Base-by-base conservation (phyloP, 2,329 filamentous ascomycete genomes). In the Talaromyces sp. region DNA sequence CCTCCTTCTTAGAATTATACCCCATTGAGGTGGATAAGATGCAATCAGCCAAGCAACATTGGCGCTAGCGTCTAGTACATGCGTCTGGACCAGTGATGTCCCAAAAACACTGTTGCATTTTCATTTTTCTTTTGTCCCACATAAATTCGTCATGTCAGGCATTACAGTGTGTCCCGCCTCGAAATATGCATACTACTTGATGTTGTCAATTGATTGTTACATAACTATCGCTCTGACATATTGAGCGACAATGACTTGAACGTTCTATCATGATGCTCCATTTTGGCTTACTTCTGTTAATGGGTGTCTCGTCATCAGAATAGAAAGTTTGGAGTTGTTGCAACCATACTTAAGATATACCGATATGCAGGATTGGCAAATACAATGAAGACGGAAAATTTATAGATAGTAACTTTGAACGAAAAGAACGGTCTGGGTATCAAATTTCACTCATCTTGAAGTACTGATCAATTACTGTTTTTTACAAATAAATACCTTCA, bases 41-140 rank as follows among this genome's bases (percentile, higher is more conserved):
- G 27, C 27, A 31, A 33, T 33, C 24, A n/a, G 48, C 27, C 48
- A n/a, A 24, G 22, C 31, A 41, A 19, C 59, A 52, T 45, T 37
- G 61, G 61, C 39, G 61, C 61, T n/a, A 63, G 61, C 61, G 48
- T 27, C 61, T 33, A 16, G 19, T 43, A 11, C 13, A 47, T 39
- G 35, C 54, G 24, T 47, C 48, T 52, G 48, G 7, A 33, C 35
- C 43, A 41, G 35, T 33, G 33, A 41, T 22, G 47, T 41, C n/a
- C 35, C 43, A 37, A 37, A 61, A 31, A 43, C 52, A 16, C 39
- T 56, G 11, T 39, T 56, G 52, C 52, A 56, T 62, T 62, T 54
- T 66, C 69, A 68, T 71, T 68, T 67, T 69, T 68, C 60, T 68
- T 62, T 68, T 69, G 68, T 66, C 57, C 66, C 60, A 65, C 70